Base-by-base conservation (phyloP, 208 protist species). In the Naegleria lovaniensis region DNA sequence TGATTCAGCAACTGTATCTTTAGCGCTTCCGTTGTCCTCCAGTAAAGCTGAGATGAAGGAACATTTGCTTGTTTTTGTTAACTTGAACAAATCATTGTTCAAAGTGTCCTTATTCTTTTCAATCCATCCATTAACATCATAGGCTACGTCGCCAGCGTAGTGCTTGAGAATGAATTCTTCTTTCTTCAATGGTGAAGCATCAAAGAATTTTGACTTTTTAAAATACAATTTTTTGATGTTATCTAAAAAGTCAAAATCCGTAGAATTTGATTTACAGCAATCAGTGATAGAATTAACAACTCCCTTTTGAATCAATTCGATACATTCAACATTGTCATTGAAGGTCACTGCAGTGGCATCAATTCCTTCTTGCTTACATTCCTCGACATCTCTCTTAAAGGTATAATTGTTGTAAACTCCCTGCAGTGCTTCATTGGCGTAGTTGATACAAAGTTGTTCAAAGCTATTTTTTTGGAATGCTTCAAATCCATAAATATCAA, bases 101-200 rank as follows among this genome's bases (percentile, higher is more conserved):
- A 87, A 2, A n/a, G 15, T 40, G 52, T 87, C 83, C 41, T 51
- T 87, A 91, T 96, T 96, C 91, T 96, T 96, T 87, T 95, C 93
- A 16, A 94, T 83, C 76, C 95, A 96, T 36, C 93, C 93, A 16
- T 4, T 59, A 7, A 83, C 39, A 19, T 92, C 48, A 91, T 96
- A 96, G n/a, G 91, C 92, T 41, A 97, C 95, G 55, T 92, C 87
- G 51, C 93, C 95, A 29, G 96, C 95, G 91, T 97, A 97, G 91
- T 97, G 96, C 41, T 85, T 43, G 90, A 97, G 87, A 36, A 91
- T 92, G 90, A 97, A 96, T 3, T 84, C 76, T 40, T 84, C 38
- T 36, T 33, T 33, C 39, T 33, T 84, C 76, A 84, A 84, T 33
- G 38, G 38, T 3, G 15, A 40, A 4, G 83, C 19, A 84, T 84